Conservation (phyloP, 2,329 filamentous ascomycete genomes). For the Colletotrichum godetiae region DNA sequence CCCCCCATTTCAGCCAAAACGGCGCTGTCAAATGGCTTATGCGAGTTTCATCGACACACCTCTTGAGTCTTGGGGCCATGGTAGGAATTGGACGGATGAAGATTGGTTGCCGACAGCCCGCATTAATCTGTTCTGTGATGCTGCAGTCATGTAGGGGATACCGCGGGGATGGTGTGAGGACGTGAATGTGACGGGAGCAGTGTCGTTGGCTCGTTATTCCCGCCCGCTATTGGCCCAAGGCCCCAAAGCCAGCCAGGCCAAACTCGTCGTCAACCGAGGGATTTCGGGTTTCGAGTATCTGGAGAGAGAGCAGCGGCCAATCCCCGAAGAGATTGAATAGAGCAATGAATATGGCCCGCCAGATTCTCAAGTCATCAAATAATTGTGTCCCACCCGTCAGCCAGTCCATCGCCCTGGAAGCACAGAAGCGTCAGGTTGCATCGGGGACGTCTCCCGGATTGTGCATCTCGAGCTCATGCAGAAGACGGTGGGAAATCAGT, state of each 20-base stretch:
- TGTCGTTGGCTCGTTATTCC: slow-evolving; percentile 11
- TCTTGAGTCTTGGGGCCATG: slow-evolving; percentile 3
- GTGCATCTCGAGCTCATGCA: slow-evolving; percentile 18
- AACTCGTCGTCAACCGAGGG: not conserved
- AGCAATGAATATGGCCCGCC: slow-evolving; percentile 7
- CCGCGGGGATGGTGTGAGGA: not conserved
- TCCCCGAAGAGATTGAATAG: not conserved
- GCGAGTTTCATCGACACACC: slow-evolving; percentile 28
- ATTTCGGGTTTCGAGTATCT: not conserved
- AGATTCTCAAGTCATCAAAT: slow-evolving; percentile 6
- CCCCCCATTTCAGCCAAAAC: slow-evolving; percentile 23
- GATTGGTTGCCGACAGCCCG: slow-evolving; percentile 19
- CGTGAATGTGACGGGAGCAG: slow-evolving; percentile 1
- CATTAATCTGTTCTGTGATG: slow-evolving; percentile 15
- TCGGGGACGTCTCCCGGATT: slow-evolving; percentile 22
- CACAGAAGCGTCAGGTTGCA: slow-evolving; percentile 1
- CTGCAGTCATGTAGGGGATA: slow-evolving; percentile 1
- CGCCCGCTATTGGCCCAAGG: slow-evolving; percentile 14
- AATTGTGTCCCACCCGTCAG: not conserved
- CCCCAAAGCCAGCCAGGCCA: not conserved
- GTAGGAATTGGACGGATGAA: slow-evolving; percentile 11
- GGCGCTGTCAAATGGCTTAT: slow-evolving; percentile 24
- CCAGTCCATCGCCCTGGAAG: not conserved
- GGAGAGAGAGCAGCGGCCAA: not conserved
- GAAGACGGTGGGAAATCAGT: not conserved